These are phyloP conservation scores for Kodamaea suecica DNA, from an alignment of 1,139 yeast species.

Conservation along the genomic window DNA sequence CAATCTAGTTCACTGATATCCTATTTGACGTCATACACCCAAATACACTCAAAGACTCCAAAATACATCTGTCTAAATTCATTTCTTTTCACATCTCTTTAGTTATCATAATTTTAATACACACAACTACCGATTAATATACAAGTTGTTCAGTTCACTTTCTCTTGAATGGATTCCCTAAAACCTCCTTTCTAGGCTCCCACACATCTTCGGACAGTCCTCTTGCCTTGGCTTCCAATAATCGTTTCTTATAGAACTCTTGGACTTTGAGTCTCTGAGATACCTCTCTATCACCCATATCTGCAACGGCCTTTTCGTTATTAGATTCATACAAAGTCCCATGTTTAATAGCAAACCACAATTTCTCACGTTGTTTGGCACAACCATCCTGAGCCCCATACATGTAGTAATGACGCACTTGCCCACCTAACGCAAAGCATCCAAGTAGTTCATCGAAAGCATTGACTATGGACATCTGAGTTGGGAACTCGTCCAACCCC, in stretches of 20 bases:
- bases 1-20: no score
- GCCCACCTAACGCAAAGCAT: slow-evolving; percentile 90
- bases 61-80: neutral
- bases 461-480: slow-evolving; percentile 47
- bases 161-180: slow-evolving; percentile 15
- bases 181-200: slow-evolving; percentile 48
- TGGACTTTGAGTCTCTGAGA: slow-evolving; percentile 56
- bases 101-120: slow-evolving; percentile 1
- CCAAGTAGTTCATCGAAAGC: slow-evolving; percentile 83
- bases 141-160: neutral
- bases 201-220: slow-evolving; percentile 86
- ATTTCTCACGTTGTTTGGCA: slow-evolving; percentile 63
- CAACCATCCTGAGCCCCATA: slow-evolving; percentile 77
- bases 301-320: slow-evolving; percentile 27
- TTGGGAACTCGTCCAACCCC: slow-evolving; percentile 33
- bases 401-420: slow-evolving; percentile 74
- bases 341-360: slow-evolving; percentile 75
- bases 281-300: slow-evolving; percentile 45
- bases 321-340: slow-evolving; percentile 29
- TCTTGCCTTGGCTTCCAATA: slow-evolving; percentile 55
- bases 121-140: neutral
- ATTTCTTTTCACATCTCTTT: slow-evolving; percentile 2
- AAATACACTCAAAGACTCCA: neutral
- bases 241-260: slow-evolving; percentile 62
- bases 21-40: no score